Evolutionary conservation across 2,329 filamentous ascomycete genomes (phyloP).

Genomic region (Epichloe glyceriae): DNA sequence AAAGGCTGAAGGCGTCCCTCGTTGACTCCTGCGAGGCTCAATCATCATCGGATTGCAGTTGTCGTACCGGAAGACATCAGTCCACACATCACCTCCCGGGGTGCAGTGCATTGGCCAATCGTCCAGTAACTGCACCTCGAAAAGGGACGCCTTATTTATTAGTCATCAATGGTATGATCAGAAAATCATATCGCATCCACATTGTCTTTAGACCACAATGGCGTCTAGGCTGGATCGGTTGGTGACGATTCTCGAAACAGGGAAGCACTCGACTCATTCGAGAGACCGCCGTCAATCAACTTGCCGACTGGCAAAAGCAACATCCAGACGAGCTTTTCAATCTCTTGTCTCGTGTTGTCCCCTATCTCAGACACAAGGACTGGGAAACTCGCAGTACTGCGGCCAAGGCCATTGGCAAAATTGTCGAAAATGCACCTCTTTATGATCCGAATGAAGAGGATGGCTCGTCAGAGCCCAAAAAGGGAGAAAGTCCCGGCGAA

Average conservation of each 20-base stretch:
- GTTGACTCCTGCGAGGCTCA: not conserved
- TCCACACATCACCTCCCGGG: not conserved
- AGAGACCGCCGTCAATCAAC: conserved; percentile 90
- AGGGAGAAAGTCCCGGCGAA: conserved; percentile 21
- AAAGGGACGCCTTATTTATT: not conserved
- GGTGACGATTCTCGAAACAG: conserved; percentile 89
- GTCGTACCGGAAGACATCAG: not conserved
- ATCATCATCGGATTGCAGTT: not conserved
- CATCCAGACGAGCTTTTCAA: conserved; percentile 98
- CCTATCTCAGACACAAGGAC: conserved; percentile 85
- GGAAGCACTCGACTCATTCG: conserved; percentile 92
- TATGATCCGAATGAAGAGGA: conserved; percentile 83
- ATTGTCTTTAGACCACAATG: conserved; percentile 4
- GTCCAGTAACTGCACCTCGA: conserved; percentile 11
- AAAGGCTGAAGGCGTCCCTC: not conserved
- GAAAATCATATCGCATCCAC: conserved; percentile 13
- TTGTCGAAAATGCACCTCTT: conserved; percentile 73
- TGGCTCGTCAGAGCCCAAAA: conserved; percentile 29
- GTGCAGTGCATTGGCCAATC: conserved; percentile 9
- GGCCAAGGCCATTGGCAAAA: conserved; percentile 87
- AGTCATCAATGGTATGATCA: conserved; percentile 1
- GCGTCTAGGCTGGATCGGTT: conserved; percentile 60
- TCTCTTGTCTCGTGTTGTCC: conserved; percentile 82
- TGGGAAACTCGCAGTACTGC: conserved; percentile 95
- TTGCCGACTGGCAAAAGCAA: conserved; percentile 95